Percentiles rank a stretch among this genome's conserved stretches.
phyloP scores from a whole-genome alignment of 768 basidiomycete species.

The Russula lepida region DNA sequence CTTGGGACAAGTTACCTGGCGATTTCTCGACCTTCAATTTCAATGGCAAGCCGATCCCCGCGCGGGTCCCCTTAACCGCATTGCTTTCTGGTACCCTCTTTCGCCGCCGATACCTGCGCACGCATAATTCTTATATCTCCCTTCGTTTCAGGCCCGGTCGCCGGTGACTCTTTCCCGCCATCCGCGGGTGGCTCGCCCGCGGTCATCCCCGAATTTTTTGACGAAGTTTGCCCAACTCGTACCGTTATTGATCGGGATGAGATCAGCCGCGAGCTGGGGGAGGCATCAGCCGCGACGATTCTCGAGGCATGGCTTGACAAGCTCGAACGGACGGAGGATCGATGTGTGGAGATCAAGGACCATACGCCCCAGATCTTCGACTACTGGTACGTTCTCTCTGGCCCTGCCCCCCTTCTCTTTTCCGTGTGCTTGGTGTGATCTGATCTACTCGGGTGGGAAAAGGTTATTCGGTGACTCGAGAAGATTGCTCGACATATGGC shows the following conservation, averaged over 20 bases:
- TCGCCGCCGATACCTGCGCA: not conserved
- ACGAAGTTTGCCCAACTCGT: slow-evolving; percentile 34
- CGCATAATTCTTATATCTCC: not conserved
- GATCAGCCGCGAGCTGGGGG: slow-evolving; percentile 26
- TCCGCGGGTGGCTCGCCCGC: slow-evolving; percentile 30
- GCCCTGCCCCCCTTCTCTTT: not conserved
- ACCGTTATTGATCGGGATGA: slow-evolving; percentile 28
- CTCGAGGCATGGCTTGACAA: slow-evolving; percentile 34
- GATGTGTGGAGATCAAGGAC: slow-evolving; percentile 35
- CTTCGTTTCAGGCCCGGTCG: slow-evolving; percentile 31
- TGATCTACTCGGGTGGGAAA: not conserved
- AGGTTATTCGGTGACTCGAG: slow-evolving; percentile 30
- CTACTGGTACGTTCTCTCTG: slow-evolving; percentile 27
- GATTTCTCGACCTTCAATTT: slow-evolving; percentile 38
- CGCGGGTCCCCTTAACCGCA: slow-evolving; percentile 46
- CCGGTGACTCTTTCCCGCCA: slow-evolving; percentile 32
- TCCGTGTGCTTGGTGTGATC: not conserved
- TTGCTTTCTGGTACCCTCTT: slow-evolving; percentile 37
- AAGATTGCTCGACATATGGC: slow-evolving; percentile 32
- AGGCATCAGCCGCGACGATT: slow-evolving; percentile 26
- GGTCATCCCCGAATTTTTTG: slow-evolving; percentile 32
- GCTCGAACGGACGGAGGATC: slow-evolving; percentile 30
- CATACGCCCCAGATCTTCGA: slow-evolving; percentile 30
- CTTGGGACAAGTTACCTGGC: slow-evolving; percentile 38
- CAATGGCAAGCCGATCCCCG: slow-evolving; percentile 44